Evolutionary conservation across 208 protist genomes (phyloP).

Genomic region (Novymonas esmeraldas): DNA sequence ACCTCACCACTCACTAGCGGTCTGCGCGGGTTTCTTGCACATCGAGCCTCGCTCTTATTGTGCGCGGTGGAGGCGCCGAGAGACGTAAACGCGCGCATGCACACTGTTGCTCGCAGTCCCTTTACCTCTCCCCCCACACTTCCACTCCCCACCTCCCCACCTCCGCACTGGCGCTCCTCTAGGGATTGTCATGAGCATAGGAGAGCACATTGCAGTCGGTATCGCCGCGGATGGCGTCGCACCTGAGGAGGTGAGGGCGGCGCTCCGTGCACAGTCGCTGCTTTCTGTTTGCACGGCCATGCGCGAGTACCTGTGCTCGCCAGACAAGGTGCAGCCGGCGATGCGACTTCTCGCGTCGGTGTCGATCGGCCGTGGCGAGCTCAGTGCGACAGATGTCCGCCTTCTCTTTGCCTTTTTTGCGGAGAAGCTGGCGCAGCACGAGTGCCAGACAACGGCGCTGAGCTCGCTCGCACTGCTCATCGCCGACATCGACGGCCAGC

Average conservation of each 20-base stretch:
- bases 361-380: constrained; percentile 27
- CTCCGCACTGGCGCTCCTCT: too few relatives aligned
- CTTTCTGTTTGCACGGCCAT: constrained; percentile 51
- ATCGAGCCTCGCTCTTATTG: too few relatives aligned
- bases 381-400: constrained; percentile 39
- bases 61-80: too few relatives aligned
- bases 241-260: constrained; percentile 29
- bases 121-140: too few relatives aligned
- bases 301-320: constrained; percentile 40
- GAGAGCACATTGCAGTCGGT: constrained; percentile 29
- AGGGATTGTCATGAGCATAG: constrained; percentile 14
- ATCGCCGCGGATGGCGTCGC: constrained; percentile 32
- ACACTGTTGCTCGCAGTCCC: too few relatives aligned
- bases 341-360: constrained; percentile 47
- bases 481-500: constrained; percentile 20
- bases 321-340: constrained; percentile 42
- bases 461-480: constrained; percentile 42
- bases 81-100: too few relatives aligned
- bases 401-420: constrained; percentile 61
- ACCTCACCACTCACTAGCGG: too few relatives aligned
- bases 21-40: too few relatives aligned
- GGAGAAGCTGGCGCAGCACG: constrained; percentile 42
- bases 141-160: too few relatives aligned
- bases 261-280: constrained; percentile 45
- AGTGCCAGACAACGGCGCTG: constrained; percentile 38